A percentile compares a stretch with the other conserved stretches of the same genome.
Evolutionary conservation across 768 basidiomycete species (phyloP).

Genomic region (Mycena venus): DNA sequence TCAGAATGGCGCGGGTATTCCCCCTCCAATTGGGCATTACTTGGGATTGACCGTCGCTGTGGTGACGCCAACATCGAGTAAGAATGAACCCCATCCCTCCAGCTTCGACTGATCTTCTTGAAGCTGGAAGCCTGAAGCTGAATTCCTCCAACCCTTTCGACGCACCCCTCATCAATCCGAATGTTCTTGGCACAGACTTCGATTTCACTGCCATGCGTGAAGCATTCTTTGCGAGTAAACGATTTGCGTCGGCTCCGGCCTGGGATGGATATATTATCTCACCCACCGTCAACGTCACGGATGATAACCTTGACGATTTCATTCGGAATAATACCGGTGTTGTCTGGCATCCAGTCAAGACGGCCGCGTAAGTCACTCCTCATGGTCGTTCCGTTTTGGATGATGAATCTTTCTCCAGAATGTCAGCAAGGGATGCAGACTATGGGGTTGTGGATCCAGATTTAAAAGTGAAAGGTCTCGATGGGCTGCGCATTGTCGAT

Average conservation of each 20-base stretch:
- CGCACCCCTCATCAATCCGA: constrained; percentile 59
- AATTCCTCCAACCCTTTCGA: constrained; percentile 56
- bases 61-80: not conserved
- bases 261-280: constrained; percentile 37
- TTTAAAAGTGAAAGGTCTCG: constrained; percentile 42
- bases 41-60: too few species aligned
- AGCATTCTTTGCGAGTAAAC: constrained; percentile 28
- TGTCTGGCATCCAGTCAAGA: constrained; percentile 35
- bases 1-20: too few species aligned
- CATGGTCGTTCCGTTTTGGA: too few species aligned
- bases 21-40: too few species aligned
- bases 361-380: not conserved
- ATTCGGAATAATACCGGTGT: not conserved
- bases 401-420: constrained; percentile 12
- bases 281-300: too few species aligned
- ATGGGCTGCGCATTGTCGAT: constrained; percentile 48
- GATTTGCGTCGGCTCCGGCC: constrained; percentile 31
- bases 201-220: constrained; percentile 38
- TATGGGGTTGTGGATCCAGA: too few species aligned
- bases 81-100: too few species aligned
- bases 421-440: constrained; percentile 34
- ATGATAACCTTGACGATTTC: too few species aligned
- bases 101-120: too few species aligned
- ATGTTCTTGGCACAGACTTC: constrained; percentile 46
- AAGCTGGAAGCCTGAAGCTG: constrained; percentile 43